phyloP scores from a whole-genome alignment of 2,329 filamentous ascomycete genomes.

The Fusarium incarnatum region DNA sequence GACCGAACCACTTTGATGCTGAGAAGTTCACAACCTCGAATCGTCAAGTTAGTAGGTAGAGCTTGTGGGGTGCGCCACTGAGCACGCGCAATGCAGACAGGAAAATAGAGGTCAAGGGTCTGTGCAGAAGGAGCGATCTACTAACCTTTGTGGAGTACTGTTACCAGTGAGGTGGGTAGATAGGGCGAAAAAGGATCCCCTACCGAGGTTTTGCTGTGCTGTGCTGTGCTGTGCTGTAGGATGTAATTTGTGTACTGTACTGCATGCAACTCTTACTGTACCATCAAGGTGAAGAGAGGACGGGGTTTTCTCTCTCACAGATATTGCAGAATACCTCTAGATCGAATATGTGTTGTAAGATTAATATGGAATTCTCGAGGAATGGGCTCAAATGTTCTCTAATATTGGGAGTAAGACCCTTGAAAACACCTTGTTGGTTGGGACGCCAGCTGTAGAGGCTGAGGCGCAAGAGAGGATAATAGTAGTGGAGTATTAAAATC shows the following conservation, averaged over 20 bases:
- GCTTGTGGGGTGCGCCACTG: constrained; percentile 42
- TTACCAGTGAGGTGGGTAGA: constrained; percentile 35
- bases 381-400: not conserved
- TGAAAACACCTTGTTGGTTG: constrained; percentile 29
- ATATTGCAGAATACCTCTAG: not conserved
- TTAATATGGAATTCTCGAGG: not conserved
- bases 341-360: not conserved
- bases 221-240: not conserved
- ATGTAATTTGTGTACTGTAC: not conserved
- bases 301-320: not conserved
- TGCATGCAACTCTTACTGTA: not conserved
- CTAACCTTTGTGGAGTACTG: constrained; percentile 38
- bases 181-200: constrained; percentile 1
- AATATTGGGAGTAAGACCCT: not conserved
- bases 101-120: constrained; percentile 30
- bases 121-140: constrained; percentile 43
- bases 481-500: not conserved
- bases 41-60: constrained; percentile 1
- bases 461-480: constrained; percentile 1
- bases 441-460: not conserved
- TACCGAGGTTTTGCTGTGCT: not conserved
- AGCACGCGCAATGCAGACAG: constrained; percentile 36
- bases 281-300: not conserved
- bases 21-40: constrained; percentile 6
- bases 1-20: constrained; percentile 27